Conservation (phyloP, 2,329 filamentous ascomycete genomes). For the Pseudovirgaria hyperparasitica region DNA sequence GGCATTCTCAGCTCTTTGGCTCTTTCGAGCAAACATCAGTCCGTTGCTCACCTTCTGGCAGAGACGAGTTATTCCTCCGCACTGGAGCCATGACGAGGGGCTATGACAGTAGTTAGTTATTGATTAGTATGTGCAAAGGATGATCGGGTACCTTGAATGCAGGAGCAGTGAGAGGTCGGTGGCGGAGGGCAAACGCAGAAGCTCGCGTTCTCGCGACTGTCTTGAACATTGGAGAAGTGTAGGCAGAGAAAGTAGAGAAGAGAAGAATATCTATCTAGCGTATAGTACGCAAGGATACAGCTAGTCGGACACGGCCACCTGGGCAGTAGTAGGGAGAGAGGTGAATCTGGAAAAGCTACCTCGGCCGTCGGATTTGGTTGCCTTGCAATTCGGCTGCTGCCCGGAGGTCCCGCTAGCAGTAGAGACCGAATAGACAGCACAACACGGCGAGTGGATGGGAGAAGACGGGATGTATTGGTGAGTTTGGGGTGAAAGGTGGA, state of each 20-base stretch:
- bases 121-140: neutral
- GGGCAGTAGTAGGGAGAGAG: too few relatives aligned
- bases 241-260: slow-evolving; percentile 2
- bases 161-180: slow-evolving; percentile 16
- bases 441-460: too few relatives aligned
- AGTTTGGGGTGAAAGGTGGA: too few relatives aligned
- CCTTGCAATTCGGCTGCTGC: too few relatives aligned
- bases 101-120: slow-evolving; percentile 8
- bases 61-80: slow-evolving; percentile 29
- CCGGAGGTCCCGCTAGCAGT: too few relatives aligned
- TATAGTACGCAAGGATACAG: too few relatives aligned
- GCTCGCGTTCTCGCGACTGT: slow-evolving; percentile 26
- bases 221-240: slow-evolving; percentile 24
- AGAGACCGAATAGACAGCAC: too few relatives aligned
- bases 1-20: slow-evolving; percentile 3
- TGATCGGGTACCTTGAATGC: slow-evolving; percentile 16
- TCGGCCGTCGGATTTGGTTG: too few relatives aligned
- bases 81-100: slow-evolving; percentile 22
- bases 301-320: too few relatives aligned
- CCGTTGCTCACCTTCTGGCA: slow-evolving; percentile 31
- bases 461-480: too few relatives aligned
- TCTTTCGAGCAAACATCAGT: slow-evolving; percentile 8
- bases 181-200: slow-evolving; percentile 22
- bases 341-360: too few relatives aligned
- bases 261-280: too few relatives aligned